A percentile compares a stretch with the other conserved stretches of the same genome.
Conservation (phyloP, 2,329 filamentous ascomycete species). For the Lasiodiplodia gonubiensis region DNA sequence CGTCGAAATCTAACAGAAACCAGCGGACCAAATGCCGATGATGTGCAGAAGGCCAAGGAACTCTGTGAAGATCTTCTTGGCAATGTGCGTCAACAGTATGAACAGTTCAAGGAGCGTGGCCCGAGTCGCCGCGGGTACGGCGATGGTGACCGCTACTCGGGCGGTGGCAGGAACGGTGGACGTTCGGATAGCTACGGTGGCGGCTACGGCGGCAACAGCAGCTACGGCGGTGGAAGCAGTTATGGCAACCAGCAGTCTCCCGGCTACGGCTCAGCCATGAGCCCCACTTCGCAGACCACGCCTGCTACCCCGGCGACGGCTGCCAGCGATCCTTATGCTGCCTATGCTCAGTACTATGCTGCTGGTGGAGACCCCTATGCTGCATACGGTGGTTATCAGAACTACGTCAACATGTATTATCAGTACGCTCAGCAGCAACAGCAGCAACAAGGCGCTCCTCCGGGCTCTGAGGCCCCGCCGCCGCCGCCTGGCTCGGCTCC, state of each 20-base stretch:
- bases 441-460: conserved; percentile 36
- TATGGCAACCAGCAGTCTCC: conserved; percentile 45
- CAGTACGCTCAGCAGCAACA: conserved; percentile 39
- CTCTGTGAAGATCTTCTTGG: conserved; percentile 86
- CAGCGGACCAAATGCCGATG: conserved; percentile 83
- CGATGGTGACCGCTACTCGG: conserved; percentile 44
- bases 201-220: conserved; percentile 35
- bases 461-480: conserved; percentile 39
- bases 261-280: conserved; percentile 40
- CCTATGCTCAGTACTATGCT: conserved; percentile 82
- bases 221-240: conserved; percentile 36
- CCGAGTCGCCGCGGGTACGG: conserved; percentile 54
- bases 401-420: conserved; percentile 41
- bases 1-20: conserved; percentile 19
- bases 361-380: conserved; percentile 80
- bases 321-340: conserved; percentile 71
- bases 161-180: conserved; percentile 44
- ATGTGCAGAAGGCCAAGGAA: conserved; percentile 85
- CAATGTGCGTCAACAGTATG: conserved; percentile 88
- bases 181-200: conserved; percentile 50
- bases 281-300: conserved; percentile 41
- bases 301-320: conserved; percentile 48
- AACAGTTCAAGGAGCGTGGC: conserved; percentile 78
- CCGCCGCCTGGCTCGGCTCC: conserved; percentile 35
- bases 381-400: conserved; percentile 77